Evolutionary conservation across 768 basidiomycete genomes (phyloP).

Genomic region (Coprinellus aureogranulatus): DNA sequence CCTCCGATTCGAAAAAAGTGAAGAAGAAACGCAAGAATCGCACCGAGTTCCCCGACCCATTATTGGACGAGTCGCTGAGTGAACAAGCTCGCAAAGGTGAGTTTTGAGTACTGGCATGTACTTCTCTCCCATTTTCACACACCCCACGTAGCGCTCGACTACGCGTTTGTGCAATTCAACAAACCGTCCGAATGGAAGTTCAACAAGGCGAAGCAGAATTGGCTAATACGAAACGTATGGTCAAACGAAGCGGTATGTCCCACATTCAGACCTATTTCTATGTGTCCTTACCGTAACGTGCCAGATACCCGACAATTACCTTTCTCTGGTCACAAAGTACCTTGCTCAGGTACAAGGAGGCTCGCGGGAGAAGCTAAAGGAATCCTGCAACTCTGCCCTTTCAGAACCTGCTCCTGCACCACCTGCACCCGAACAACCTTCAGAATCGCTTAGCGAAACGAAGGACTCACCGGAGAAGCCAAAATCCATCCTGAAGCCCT

Average conservation of each 20-base stretch:
- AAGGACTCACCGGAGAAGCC: background rate
- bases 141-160: slow-evolving; percentile 38
- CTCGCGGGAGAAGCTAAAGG: slow-evolving; percentile 22
- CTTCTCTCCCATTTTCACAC: background rate
- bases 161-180: slow-evolving; percentile 55
- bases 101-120: slow-evolving; percentile 3
- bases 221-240: slow-evolving; percentile 68
- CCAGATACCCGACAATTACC: slow-evolving; percentile 55
- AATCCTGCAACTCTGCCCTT: background rate
- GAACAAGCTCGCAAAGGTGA: slow-evolving; percentile 43
- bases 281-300: background rate
- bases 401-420: background rate
- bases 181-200: slow-evolving; percentile 63
- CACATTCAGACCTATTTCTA: background rate
- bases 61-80: slow-evolving; percentile 33
- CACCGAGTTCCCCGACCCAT: slow-evolving; percentile 44
- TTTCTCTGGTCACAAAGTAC: slow-evolving; percentile 45
- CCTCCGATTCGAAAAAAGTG: background rate
- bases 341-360: slow-evolving; percentile 49
- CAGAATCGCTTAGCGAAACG: too few relatives aligned
- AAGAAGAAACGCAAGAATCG: slow-evolving; percentile 30
- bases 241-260: slow-evolving; percentile 39
- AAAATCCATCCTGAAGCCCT: background rate
- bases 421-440: background rate
- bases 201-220: slow-evolving; percentile 72